Conservation (phyloP, 768 basidiomycete species). For the Phlebiopsis flavidoalba region DNA sequence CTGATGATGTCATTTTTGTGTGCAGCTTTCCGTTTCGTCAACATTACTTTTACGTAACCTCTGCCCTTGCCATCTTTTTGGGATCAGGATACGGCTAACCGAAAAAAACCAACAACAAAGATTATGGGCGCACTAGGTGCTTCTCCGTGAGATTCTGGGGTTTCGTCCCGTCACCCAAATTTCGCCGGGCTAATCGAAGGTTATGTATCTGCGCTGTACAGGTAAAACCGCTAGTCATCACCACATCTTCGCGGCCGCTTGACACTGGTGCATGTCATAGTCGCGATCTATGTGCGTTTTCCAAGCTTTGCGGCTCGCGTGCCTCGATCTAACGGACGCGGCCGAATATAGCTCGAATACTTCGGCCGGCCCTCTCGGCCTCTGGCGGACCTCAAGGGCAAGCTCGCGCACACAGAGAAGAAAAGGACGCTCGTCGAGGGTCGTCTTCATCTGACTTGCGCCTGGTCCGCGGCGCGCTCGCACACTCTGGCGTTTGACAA, state of each 20-base stretch:
- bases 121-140: constrained; percentile 74
- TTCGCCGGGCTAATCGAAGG: not conserved
- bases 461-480: constrained; percentile 90
- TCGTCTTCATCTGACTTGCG: constrained; percentile 87
- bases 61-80: constrained; percentile 76
- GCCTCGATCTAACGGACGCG: constrained; percentile 18
- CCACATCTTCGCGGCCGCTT: constrained; percentile 83
- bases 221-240: constrained; percentile 78
- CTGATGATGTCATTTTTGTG: constrained; percentile 9
- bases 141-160: constrained; percentile 67
- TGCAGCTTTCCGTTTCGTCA: constrained; percentile 76
- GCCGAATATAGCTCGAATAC: constrained; percentile 69
- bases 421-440: constrained; percentile 82
- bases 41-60: constrained; percentile 77
- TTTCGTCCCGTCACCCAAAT: not conserved
- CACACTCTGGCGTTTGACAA: constrained; percentile 87
- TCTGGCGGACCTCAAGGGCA: constrained; percentile 87
- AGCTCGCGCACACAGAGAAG: constrained; percentile 84
- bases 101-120: constrained; percentile 48
- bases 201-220: constrained; percentile 21
- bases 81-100: constrained; percentile 62
- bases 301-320: constrained; percentile 4
- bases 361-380: constrained; percentile 87
- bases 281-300: constrained; percentile 72
- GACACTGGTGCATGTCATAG: constrained; percentile 80